A percentile compares a stretch with the other conserved stretches of the same genome.
phyloP scores from a whole-genome alignment of 176 grass and related monocot species.

The Zoysia pacifica region DNA sequence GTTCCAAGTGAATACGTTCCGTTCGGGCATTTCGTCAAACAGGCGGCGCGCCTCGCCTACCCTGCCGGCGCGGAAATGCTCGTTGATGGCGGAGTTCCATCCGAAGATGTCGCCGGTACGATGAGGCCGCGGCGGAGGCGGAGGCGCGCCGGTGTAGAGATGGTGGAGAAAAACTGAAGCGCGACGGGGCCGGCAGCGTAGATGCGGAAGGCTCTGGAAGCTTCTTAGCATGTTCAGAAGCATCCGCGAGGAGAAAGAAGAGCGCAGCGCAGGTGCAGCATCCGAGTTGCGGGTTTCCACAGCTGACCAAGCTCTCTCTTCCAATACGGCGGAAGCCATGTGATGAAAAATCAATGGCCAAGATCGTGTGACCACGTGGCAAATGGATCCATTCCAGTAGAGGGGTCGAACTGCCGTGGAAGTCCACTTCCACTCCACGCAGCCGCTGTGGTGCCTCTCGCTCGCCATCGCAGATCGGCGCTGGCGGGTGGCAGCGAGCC shows the following conservation, averaged over 20 bases:
- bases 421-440: neutral
- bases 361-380: neutral
- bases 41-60: constrained; percentile 40
- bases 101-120: constrained; percentile 32
- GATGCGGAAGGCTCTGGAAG: constrained; percentile 45
- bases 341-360: neutral
- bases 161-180: neutral
- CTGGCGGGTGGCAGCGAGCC: constrained; percentile 17
- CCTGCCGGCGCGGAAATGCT: constrained; percentile 41
- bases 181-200: neutral
- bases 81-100: constrained; percentile 52
- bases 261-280: neutral
- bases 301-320: no score
- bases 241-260: neutral
- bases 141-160: neutral
- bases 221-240: constrained; percentile 37
- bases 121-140: neutral
- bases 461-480: constrained; percentile 41
- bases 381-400: neutral
- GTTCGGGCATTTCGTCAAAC: constrained; percentile 60
- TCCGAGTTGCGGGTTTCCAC: neutral
- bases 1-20: constrained; percentile 64
- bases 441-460: constrained; percentile 1
- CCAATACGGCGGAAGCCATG: neutral
- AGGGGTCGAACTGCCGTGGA: neutral